Conservation (phyloP, 2,329 filamentous ascomycete species). For the Ophiognomonia clavigignenti-juglandacearum region DNA sequence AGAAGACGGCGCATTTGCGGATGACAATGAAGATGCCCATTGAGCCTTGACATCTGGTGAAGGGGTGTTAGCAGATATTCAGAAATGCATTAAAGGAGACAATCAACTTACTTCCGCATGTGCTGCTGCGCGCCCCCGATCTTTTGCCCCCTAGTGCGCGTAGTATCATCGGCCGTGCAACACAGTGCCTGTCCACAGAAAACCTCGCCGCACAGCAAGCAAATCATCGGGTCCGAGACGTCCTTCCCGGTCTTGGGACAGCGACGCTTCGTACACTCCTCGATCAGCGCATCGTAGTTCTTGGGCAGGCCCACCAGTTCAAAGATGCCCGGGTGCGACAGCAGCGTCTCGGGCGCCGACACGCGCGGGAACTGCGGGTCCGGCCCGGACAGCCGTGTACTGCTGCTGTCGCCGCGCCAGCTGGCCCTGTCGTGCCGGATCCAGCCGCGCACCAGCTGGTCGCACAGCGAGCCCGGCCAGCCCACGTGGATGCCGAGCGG, state of each 20-base stretch:
- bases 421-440: slow-evolving; percentile 53
- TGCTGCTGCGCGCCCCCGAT: slow-evolving; percentile 89
- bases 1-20: slow-evolving; percentile 88
- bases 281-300: slow-evolving; percentile 87
- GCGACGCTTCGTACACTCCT: slow-evolving; percentile 76
- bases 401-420: not conserved
- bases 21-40: slow-evolving; percentile 96
- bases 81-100: not conserved
- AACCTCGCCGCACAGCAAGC: slow-evolving; percentile 93
- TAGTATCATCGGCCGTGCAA: slow-evolving; percentile 64
- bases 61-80: slow-evolving; percentile 9
- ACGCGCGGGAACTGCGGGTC: not conserved
- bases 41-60: slow-evolving; percentile 72
- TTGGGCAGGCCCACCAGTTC: slow-evolving; percentile 89
- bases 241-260: slow-evolving; percentile 92
- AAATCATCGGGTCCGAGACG: slow-evolving; percentile 83
- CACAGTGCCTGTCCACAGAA: slow-evolving; percentile 94
- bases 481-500: slow-evolving; percentile 37
- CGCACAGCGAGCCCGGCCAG: slow-evolving; percentile 41
- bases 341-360: slow-evolving; percentile 23
- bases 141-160: slow-evolving; percentile 32
- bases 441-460: slow-evolving; percentile 61
- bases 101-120: slow-evolving; percentile 67
- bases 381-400: not conserved
- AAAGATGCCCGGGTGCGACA: slow-evolving; percentile 84